Evolutionary conservation across 2,329 filamentous ascomycete species (phyloP).

Genomic region (Exophiala dermatitidis): DNA sequence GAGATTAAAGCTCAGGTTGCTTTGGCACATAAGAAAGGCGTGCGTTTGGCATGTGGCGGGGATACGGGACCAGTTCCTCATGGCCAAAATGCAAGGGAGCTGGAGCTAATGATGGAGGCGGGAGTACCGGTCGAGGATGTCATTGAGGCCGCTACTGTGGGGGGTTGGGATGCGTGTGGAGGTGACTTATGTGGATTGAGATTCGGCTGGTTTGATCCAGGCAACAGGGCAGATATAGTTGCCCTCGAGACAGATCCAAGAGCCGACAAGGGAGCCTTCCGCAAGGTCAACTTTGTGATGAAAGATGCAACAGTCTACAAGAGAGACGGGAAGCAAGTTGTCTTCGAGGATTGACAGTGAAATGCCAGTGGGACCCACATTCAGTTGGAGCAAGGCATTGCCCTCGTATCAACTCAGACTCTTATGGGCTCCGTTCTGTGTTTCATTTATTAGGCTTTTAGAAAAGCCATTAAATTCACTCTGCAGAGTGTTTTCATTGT

Average conservation of each 20-base stretch:
- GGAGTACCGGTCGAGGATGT: constrained; percentile 47
- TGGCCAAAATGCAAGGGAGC: constrained; percentile 47
- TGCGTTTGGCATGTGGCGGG: constrained; percentile 47
- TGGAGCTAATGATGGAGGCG: constrained; percentile 49
- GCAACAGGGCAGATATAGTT: constrained; percentile 47
- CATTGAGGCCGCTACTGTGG: constrained; percentile 45
- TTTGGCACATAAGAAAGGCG: constrained; percentile 41
- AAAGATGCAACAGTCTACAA: constrained; percentile 51
- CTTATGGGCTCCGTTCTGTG: too few species aligned
- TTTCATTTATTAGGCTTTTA: too few species aligned
- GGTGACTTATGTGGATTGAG: constrained; percentile 45
- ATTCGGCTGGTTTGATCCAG: constrained; percentile 48
- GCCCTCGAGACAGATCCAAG: constrained; percentile 43
- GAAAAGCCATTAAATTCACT: too few species aligned
- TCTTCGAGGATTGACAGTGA: too few species aligned
- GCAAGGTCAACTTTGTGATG: constrained; percentile 50
- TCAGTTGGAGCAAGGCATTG: too few species aligned
- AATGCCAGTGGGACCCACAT: too few species aligned
- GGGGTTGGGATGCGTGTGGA: constrained; percentile 52
- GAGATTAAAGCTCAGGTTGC: constrained; percentile 31
- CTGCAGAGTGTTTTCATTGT: too few species aligned
- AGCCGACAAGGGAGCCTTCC: constrained; percentile 37
- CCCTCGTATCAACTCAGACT: too few species aligned
- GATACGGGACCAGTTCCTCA: constrained; percentile 51
- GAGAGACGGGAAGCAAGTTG: constrained; percentile 7